A percentile compares a stretch with the other conserved stretches of the same genome.
phyloP scores from a whole-genome alignment of 495 filamentous ascomycete species.

The Neurospora tetraspora region DNA sequence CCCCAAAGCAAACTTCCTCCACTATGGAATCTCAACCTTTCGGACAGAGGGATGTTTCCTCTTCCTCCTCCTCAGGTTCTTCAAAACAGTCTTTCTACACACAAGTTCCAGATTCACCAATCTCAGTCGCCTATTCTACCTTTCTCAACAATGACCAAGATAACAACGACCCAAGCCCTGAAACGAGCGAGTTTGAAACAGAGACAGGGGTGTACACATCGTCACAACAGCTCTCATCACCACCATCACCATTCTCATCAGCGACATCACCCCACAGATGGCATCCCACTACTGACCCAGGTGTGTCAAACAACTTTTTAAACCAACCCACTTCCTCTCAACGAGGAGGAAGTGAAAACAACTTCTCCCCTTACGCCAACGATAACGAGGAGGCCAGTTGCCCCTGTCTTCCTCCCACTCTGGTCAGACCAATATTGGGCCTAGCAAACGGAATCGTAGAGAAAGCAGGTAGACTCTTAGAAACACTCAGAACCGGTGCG shows the following conservation, averaged over 20 bases:
- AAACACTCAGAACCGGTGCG: not conserved
- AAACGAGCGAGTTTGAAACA: not conserved
- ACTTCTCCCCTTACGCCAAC: not conserved
- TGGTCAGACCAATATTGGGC: not conserved
- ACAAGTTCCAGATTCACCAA: not conserved
- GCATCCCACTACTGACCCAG: not conserved
- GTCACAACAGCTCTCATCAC: not conserved
- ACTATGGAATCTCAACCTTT: not conserved
- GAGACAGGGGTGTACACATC: not conserved
- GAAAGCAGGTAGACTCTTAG: not conserved
- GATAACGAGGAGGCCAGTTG: not conserved
- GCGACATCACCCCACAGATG: not conserved
- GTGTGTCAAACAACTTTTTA: not conserved
- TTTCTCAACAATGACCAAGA: not conserved
- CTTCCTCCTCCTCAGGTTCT: not conserved
- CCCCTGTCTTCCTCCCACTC: not conserved
- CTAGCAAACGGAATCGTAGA: not conserved
- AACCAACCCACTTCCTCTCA: not conserved
- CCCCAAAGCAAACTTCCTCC: not conserved
- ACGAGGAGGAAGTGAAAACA: not conserved
- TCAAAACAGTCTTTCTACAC: not conserved
- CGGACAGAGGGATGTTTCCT: not conserved
- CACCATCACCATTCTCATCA: not conserved
- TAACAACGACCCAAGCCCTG: not conserved
- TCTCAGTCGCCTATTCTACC: not conserved